Conservation (phyloP, 805 yeast genomes). For the Kregervanrija delftensis region DNA sequence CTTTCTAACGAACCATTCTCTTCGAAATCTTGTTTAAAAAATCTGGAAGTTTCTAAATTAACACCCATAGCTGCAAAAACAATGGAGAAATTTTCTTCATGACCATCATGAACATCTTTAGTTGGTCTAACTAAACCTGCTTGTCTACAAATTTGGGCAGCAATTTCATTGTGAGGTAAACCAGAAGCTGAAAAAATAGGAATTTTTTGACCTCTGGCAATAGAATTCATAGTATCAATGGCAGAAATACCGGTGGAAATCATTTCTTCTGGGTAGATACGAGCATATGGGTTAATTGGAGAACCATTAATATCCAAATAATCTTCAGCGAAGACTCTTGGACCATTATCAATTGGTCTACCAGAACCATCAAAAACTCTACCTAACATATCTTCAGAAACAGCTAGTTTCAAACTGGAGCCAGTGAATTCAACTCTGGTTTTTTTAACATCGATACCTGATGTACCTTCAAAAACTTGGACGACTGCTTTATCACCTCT, state of each 20-base stretch:
- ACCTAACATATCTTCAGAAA: conserved; percentile 94
- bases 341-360: conserved; percentile 97
- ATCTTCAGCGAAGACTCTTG: conserved; percentile 97
- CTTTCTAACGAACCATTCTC: conserved; percentile 98
- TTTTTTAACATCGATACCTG: conserved; percentile 97
- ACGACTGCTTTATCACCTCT: conserved; percentile 96
- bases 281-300: conserved; percentile 96
- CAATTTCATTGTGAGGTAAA: conserved; percentile 98
- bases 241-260: conserved; percentile 98
- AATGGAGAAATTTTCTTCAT: conserved; percentile 97
- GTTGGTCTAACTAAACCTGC: conserved; percentile 99
- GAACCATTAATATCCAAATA: conserved; percentile 97
- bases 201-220: conserved; percentile 99
- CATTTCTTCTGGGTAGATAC: conserved; percentile 99
- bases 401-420: conserved; percentile 85
- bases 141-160: conserved; percentile 99
- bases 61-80: conserved; percentile 99
- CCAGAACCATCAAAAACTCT: conserved; percentile 99
- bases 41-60: conserved; percentile 95
- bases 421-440: conserved; percentile 98
- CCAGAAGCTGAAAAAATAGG: conserved; percentile 99
- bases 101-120: conserved; percentile 99
- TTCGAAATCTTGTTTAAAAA: conserved; percentile 98
- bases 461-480: conserved; percentile 98
- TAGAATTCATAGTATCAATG: conserved; percentile 98